Evolutionary conservation across 768 basidiomycete genomes (phyloP).

Genomic region (Dioszegia aurantiaca): DNA sequence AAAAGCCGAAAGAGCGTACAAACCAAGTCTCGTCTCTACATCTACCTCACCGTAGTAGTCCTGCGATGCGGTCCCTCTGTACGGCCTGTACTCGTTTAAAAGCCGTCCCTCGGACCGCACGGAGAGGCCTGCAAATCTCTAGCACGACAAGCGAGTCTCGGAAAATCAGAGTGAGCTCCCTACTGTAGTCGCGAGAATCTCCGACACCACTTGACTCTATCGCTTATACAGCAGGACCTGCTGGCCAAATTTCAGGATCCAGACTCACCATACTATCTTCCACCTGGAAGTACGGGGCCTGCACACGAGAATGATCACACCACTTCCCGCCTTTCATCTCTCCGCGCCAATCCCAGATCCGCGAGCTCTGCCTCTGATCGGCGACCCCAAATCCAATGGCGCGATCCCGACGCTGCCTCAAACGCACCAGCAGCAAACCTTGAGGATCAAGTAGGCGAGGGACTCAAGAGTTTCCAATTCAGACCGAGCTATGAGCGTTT

Average conservation of each 20-base stretch:
- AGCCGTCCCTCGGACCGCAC: neutral
- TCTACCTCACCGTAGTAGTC: neutral
- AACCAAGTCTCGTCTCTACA: neutral
- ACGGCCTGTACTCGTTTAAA: neutral
- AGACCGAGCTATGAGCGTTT: conserved; percentile 3
- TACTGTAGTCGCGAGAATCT: no score
- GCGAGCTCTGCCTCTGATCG: no score
- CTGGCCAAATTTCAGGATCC: conserved; percentile 41
- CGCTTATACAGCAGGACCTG: conserved; percentile 28
- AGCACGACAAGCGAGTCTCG: neutral
- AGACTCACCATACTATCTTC: conserved; percentile 34
- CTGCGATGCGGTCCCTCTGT: neutral
- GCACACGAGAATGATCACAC: conserved; percentile 37
- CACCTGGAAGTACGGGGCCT: conserved; percentile 35
- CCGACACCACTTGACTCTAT: neutral
- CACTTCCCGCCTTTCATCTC: neutral
- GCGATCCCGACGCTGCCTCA: neutral
- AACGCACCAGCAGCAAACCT: neutral
- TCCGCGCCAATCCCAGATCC: no score
- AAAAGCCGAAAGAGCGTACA: conserved; percentile 2
- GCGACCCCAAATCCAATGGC: neutral
- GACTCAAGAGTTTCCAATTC: neutral
- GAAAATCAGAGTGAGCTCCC: conserved; percentile 6
- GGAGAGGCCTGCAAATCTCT: neutral
- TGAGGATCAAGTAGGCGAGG: neutral